phyloP scores from a whole-genome alignment of 495 filamentous ascomycete genomes.

The Trichodelitschia bisporula region DNA sequence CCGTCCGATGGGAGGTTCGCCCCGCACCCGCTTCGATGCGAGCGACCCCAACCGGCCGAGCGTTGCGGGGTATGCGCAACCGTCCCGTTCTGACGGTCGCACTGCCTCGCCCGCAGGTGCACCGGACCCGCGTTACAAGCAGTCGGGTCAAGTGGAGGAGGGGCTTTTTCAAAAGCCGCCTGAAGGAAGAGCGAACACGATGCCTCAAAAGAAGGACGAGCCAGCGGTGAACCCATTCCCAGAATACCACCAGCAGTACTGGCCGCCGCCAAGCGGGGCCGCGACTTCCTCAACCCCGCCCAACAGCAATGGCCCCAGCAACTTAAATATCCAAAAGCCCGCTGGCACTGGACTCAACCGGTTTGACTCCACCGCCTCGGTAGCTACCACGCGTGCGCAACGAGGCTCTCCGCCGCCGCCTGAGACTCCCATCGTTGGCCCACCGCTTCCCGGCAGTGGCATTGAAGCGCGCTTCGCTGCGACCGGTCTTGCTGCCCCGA shows the following conservation, averaged over 20 bases:
- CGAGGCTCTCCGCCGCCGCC: slow-evolving; percentile 87
- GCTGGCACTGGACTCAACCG: slow-evolving; percentile 47
- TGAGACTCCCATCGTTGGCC: slow-evolving; percentile 71
- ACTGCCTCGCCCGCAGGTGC: slow-evolving; percentile 33
- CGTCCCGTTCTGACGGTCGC: background rate
- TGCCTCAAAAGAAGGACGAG: slow-evolving; percentile 4
- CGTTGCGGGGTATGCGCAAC: slow-evolving; percentile 11
- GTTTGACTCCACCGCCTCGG: slow-evolving; percentile 69
- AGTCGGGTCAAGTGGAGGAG: slow-evolving; percentile 14
- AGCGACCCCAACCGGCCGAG: slow-evolving; percentile 17
- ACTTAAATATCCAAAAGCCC: slow-evolving; percentile 19
- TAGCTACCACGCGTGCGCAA: slow-evolving; percentile 74
- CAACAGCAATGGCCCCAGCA: slow-evolving; percentile 1
- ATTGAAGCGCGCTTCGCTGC: slow-evolving; percentile 83
- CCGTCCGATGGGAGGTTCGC: slow-evolving; percentile 4
- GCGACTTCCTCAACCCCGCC: background rate
- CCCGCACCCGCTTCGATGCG: slow-evolving; percentile 12
- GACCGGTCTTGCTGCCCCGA: slow-evolving; percentile 62
- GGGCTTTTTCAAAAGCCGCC: slow-evolving; percentile 38
- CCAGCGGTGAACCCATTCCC: slow-evolving; percentile 24
- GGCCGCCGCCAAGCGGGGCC: slow-evolving; percentile 22
- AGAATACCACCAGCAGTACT: slow-evolving; percentile 42
- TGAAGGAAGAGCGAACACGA: slow-evolving; percentile 8
- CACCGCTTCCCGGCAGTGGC: slow-evolving; percentile 37
- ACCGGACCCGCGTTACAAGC: slow-evolving; percentile 41